These are phyloP conservation scores for Epithemia pelagica DNA, from an alignment of 108 stramenopile species.

Conservation along the genomic window DNA sequence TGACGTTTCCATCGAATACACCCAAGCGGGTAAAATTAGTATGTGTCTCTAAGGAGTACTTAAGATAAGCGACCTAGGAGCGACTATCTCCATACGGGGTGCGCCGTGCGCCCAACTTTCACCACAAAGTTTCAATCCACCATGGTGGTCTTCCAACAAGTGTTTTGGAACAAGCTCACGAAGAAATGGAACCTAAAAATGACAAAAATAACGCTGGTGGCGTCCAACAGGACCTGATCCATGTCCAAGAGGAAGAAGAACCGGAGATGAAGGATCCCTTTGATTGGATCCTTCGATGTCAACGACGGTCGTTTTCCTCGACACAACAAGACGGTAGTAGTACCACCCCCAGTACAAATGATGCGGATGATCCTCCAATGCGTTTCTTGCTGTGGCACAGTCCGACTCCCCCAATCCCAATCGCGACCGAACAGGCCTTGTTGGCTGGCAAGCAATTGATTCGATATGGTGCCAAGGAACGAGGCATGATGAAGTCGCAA, in stretches of 20 bases:
- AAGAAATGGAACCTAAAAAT: background rate
- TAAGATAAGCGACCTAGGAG: too few relatives aligned
- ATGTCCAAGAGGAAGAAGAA: background rate
- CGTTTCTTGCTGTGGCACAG: background rate
- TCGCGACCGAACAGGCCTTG: background rate
- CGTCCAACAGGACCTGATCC: background rate
- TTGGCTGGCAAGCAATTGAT: conserved; percentile 2
- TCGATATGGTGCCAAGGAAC: conserved; percentile 40
- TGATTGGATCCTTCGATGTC: background rate
- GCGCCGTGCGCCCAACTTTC: too few relatives aligned
- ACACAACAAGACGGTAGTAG: background rate
- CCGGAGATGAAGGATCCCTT: background rate
- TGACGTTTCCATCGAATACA: too few relatives aligned
- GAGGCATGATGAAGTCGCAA: conserved; percentile 66
- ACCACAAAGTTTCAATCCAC: too few relatives aligned
- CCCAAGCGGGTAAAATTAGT: too few relatives aligned
- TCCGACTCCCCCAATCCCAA: background rate
- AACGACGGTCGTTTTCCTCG: background rate
- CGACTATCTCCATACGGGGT: too few relatives aligned
- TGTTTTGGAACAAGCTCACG: too few relatives aligned
- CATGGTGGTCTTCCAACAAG: too few relatives aligned
- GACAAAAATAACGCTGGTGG: background rate
- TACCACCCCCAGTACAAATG: background rate
- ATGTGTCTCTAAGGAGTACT: too few relatives aligned
- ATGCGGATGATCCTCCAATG: background rate